Evolutionary conservation across 306 rosid species (phyloP), one percentile per base, ranked within the genome.

Genomic region (Chamaecrista fasciculata): DNA sequence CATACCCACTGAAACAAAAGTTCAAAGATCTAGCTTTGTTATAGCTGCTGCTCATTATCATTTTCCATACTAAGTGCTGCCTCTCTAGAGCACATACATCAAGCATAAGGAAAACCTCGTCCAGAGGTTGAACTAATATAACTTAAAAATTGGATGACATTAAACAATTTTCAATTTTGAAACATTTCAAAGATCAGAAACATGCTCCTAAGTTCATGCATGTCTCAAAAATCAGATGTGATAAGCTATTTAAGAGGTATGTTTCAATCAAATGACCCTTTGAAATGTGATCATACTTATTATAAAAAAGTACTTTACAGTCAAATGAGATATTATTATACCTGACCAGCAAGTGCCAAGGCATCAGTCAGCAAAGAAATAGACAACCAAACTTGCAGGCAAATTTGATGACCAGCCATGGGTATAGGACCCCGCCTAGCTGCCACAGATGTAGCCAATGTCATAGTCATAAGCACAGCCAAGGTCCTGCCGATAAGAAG

Each of bases 321-420:
- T 46, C 58, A 40, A 24, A 26, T 28, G 47, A 39, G 62, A 56
- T 18, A 82, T 56, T 68, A 55, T 15, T 79, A 61, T 72, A 87
- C 98, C 96, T 93, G 98, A 69, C 91, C 98, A 83, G 99, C 89
- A 72, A 94, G 92, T 3, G 99, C 97, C 66, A 94, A 68, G 40
- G 96, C 97, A 87, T 94, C 99, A 15, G 87, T 94, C 69, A 94
- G 89, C 86, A 94, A 76, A 67, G 99, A 94, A 51, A 88, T 36
- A 33, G 97, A 89, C 89, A 91, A 53, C 99, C 99, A 90, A 79
- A 91, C 90, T 87, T 94, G 75, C 71, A 87, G 71, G 80, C 93
- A 83, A 77, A 94, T 88, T 84, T 94, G 96, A 87, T 86, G 81
- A 53, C 97, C 99, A 42, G 99, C 99, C 97, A 94, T 91, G 66